These are phyloP conservation scores for Dicorynia guianensis DNA, from an alignment of 306 rosid genomes.

Conservation along the genomic window DNA sequence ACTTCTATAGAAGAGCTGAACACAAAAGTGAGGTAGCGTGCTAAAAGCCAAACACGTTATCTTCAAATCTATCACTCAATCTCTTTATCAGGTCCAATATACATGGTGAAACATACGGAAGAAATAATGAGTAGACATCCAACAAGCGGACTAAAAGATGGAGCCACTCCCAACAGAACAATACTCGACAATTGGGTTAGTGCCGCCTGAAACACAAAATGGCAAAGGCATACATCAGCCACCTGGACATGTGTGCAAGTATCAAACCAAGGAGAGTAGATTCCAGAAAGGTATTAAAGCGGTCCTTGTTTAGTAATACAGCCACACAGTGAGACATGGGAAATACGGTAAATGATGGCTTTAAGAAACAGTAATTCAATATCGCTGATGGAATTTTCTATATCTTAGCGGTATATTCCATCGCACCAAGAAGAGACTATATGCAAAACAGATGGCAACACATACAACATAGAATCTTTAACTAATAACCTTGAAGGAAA, in stretches of 20 bases:
- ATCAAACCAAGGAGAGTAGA: neutral
- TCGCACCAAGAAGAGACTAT: neutral
- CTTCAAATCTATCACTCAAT: constrained; percentile 45
- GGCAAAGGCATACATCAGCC: constrained; percentile 17
- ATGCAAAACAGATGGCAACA: neutral
- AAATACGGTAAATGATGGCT: neutral
- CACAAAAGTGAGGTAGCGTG: too few relatives aligned
- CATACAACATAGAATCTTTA: neutral
- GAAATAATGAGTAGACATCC: constrained; percentile 67
- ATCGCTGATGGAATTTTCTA: neutral
- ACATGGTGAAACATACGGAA: constrained; percentile 71
- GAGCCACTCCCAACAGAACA: constrained; percentile 49
- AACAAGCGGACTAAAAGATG: constrained; percentile 59
- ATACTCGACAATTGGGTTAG: constrained; percentile 68
- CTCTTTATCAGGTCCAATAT: constrained; percentile 82
- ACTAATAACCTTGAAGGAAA: neutral
- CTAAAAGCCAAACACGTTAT: too few relatives aligned
- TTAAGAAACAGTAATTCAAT: neutral
- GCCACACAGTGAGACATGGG: neutral
- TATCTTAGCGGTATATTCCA: neutral
- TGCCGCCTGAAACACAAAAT: constrained; percentile 63
- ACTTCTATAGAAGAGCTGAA: too few relatives aligned
- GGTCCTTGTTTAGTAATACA: neutral
- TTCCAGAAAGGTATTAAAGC: neutral
- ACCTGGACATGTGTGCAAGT: neutral